Conservation (phyloP, 192 early-diverging fungal genomes). For the Umbelopsis vinacea region DNA sequence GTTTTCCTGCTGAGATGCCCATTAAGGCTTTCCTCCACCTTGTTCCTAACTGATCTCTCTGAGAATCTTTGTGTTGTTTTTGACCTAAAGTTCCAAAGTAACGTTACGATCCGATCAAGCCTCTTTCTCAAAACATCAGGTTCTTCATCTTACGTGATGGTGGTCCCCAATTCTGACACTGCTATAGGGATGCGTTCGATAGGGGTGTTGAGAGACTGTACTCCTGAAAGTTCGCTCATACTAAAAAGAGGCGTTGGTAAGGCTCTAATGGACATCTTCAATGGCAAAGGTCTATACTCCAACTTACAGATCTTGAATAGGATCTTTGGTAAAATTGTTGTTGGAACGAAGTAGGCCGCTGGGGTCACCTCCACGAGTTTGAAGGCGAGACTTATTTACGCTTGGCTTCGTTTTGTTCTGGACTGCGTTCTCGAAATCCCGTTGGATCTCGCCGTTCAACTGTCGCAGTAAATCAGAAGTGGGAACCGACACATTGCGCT, state of each 20-base stretch:
- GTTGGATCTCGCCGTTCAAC: constrained; percentile 25
- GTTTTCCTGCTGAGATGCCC: constrained; percentile 46
- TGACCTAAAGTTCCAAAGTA: neutral
- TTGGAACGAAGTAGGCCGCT: neutral
- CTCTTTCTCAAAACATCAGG: neutral
- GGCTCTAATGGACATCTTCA: neutral
- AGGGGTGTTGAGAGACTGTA: neutral
- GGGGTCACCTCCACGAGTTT: constrained; percentile 11
- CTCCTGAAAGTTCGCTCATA: constrained; percentile 10
- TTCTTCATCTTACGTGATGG: neutral
- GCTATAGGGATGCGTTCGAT: neutral
- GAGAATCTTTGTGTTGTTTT: constrained; percentile 37
- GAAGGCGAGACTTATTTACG: neutral
- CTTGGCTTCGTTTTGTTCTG: constrained; percentile 15
- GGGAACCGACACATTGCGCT: constrained; percentile 19
- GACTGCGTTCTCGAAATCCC: constrained; percentile 29
- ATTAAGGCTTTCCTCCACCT: constrained; percentile 63
- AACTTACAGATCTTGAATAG: constrained; percentile 21
- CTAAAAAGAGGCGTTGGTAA: neutral
- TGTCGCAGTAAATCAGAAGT: constrained; percentile 30
- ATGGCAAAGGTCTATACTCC: neutral
- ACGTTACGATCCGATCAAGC: neutral
- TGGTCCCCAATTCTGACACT: neutral
- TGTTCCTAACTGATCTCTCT: constrained; percentile 49
- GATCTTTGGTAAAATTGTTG: constrained; percentile 13